Evolutionary conservation across 768 basidiomycete species (phyloP), one percentile per base, ranked within the genome.

Genomic region (Rickenella mellea): DNA sequence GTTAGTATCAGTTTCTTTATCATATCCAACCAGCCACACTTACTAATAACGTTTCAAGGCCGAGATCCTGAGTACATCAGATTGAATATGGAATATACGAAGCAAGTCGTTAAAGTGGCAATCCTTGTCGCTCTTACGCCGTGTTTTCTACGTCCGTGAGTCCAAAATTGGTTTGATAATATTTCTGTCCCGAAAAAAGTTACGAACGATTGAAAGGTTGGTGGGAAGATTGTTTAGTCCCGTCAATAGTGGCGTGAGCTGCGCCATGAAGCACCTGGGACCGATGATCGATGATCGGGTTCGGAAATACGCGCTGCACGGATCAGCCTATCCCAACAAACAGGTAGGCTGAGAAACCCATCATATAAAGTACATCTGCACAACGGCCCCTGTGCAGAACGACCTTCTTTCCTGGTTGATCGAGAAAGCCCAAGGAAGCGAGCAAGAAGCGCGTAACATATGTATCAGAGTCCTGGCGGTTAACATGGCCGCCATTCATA

Each of bases 401-500:
- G 66, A 69, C 43, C 30, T 67, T 20, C 41, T 71, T 3, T 55
- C 54, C 15, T 69, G 68, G 68, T 45, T 68, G 20, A 50, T 69
- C 32, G 64, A 70, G 25, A 51, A 50, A 1, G 57, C 56, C 5
- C 46, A 44, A 5, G 44, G 47, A 2, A 51, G 53, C 14, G 51
- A 61, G 14, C 50, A 51, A 17, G 60, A 56, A 2, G 36, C 57
- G 0, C 41, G 51, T 1, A 52, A 57, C 2, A 44, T 69, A 9
- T 49, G 47, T 20, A 55, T 60, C 10, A 39, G 40, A 17, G 33
- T 70, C 2, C 57, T 70, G 22, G 47, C 56, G 19, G 47, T 68
- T 26, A 68, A 70, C 50, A 68, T 72, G 40, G 68, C 61, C 1
- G 57, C 66, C 3, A 65, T 59, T 21, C 70, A 73, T 43, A 71